Evolutionary conservation across 2,329 filamentous ascomycete genomes (phyloP).

Genomic region (Fusarium neocosmosporiellum): DNA sequence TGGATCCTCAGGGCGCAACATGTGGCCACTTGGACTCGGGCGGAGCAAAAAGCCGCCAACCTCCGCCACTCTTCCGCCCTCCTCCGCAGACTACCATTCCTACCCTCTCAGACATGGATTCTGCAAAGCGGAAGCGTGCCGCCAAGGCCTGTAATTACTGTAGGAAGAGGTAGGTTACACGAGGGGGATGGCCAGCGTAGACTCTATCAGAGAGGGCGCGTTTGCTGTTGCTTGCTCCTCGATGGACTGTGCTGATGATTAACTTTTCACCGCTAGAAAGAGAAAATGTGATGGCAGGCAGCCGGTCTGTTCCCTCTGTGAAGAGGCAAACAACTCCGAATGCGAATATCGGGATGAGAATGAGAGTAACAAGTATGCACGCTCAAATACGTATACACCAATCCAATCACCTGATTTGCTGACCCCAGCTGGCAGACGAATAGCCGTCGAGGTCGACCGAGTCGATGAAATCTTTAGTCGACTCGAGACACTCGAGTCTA

Average conservation of each 20-base stretch:
- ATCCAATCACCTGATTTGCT: neutral
- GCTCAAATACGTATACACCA: too few species aligned
- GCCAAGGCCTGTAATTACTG: constrained; percentile 40
- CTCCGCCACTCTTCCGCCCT: constrained; percentile 23
- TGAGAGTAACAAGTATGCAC: neutral
- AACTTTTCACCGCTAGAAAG: constrained; percentile 8
- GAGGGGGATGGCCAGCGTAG: neutral
- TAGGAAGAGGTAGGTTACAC: constrained; percentile 24
- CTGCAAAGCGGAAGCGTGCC: constrained; percentile 38
- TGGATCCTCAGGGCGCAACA: neutral
- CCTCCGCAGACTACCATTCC: constrained; percentile 20
- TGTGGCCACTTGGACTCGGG: neutral
- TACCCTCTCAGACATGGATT: constrained; percentile 21
- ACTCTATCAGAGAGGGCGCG: neutral
- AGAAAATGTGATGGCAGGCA: constrained; percentile 37
- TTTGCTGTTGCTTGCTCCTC: neutral
- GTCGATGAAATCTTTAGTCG: constrained; percentile 37
- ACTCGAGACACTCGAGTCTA: constrained; percentile 28
- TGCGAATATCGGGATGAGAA: constrained; percentile 35
- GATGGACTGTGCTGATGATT: neutral
- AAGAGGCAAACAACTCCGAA: constrained; percentile 33
- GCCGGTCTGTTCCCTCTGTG: constrained; percentile 31
- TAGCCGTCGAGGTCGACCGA: constrained; percentile 14
- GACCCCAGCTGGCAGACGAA: neutral
- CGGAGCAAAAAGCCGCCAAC: constrained; percentile 25